These are phyloP conservation scores for Phytophthora cryptogea DNA, from an alignment of 352 stramenopile genomes.

Conservation along the genomic window DNA sequence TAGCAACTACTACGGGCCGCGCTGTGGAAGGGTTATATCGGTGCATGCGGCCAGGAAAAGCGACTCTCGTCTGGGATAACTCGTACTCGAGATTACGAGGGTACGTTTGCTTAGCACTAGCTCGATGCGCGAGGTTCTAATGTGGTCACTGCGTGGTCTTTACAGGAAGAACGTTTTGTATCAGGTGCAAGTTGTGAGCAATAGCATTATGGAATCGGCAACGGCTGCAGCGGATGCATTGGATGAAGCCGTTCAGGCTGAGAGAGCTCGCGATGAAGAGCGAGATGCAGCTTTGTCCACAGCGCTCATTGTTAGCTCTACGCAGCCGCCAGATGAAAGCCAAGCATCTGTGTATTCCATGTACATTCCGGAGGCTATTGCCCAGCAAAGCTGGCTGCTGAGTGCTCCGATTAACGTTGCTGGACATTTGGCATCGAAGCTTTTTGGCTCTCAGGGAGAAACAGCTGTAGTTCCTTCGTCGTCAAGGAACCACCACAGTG, in stretches of 20 bases:
- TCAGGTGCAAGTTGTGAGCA: constrained; percentile 70
- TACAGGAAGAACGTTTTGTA: constrained; percentile 79
- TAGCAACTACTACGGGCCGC: constrained; percentile 46
- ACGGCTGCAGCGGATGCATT: constrained; percentile 69
- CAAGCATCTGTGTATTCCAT: constrained; percentile 36
- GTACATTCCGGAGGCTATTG: constrained; percentile 52
- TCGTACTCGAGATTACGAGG: constrained; percentile 78
- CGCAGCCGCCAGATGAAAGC: constrained; percentile 5
- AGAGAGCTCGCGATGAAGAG: constrained; percentile 47
- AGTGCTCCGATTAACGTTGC: constrained; percentile 66
- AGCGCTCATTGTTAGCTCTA: constrained; percentile 44
- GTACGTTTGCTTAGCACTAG: constrained; percentile 28
- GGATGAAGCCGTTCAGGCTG: constrained; percentile 63
- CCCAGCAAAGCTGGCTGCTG: constrained; percentile 68
- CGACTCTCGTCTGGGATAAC: constrained; percentile 79
- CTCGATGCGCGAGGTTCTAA: constrained; percentile 1
- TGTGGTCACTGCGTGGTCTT: neutral
- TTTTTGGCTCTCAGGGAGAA: constrained; percentile 67
- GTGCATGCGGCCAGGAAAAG: constrained; percentile 57
- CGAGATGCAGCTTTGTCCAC: constrained; percentile 38
- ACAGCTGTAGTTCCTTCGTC: constrained; percentile 27
- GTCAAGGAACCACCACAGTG: constrained; percentile 27
- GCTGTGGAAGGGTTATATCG: constrained; percentile 75
- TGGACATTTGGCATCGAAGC: constrained; percentile 57
- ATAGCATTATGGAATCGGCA: constrained; percentile 75